phyloP scores from a whole-genome alignment of 78 protist genomes.

The Chrysochromulina tobinii region DNA sequence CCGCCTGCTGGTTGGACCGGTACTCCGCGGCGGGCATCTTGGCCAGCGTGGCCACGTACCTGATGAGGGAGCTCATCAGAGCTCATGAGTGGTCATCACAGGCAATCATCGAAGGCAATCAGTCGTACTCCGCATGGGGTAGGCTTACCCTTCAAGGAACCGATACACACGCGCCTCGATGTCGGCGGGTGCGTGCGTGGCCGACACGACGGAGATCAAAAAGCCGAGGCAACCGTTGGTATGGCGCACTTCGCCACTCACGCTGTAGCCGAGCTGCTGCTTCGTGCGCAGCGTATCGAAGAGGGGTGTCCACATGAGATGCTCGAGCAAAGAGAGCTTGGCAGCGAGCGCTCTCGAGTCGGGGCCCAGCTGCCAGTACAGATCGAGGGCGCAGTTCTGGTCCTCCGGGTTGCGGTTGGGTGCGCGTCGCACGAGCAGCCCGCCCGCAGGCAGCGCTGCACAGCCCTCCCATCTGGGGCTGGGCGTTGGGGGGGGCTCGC shows the following conservation, averaged over 20 bases:
- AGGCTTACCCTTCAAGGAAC: too few relatives aligned
- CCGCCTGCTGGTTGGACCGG: too few relatives aligned
- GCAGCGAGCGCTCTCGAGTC: not conserved
- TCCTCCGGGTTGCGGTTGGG: not conserved
- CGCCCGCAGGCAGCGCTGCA: not conserved
- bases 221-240: not conserved
- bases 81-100: too few relatives aligned
- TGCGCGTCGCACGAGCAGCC: not conserved
- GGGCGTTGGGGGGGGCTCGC: not conserved
- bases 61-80: too few relatives aligned
- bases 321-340: not conserved
- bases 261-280: slow-evolving; percentile 39
- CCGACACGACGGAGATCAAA: not conserved
- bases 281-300: slow-evolving; percentile 46
- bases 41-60: too few relatives aligned
- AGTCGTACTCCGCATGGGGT: too few relatives aligned
- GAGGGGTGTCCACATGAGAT: not conserved
- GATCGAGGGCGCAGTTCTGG: not conserved
- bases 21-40: too few relatives aligned
- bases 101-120: too few relatives aligned
- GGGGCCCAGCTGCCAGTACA: not conserved
- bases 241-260: too few relatives aligned
- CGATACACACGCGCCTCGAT: not conserved
- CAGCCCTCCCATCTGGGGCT: not conserved
- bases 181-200: not conserved